Evolutionary conservation across 2,329 filamentous ascomycete genomes (phyloP).

Genomic region (Diaporthe sp.): DNA sequence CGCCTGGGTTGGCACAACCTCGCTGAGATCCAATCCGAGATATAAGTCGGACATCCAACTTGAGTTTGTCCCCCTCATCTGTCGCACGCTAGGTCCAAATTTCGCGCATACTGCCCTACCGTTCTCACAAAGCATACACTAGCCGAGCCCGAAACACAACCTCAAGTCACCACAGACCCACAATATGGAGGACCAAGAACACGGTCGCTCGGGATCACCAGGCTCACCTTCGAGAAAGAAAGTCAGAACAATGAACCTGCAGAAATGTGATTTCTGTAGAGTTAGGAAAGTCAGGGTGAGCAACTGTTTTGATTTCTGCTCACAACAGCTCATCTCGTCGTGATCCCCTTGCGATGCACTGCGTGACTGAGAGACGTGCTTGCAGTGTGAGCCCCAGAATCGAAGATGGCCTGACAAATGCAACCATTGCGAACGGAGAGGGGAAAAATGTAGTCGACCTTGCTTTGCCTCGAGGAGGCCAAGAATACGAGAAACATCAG

Average conservation of each 20-base stretch:
- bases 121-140: background rate
- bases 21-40: background rate
- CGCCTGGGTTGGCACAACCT: too few relatives aligned
- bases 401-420: background rate
- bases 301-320: too few relatives aligned
- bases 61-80: background rate
- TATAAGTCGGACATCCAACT: background rate
- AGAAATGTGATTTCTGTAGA: slow-evolving; percentile 1
- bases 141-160: background rate
- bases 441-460: slow-evolving; percentile 1
- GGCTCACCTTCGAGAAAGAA: background rate
- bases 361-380: background rate
- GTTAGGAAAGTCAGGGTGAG: background rate
- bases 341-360: too few relatives aligned
- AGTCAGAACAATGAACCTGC: background rate
- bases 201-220: too few relatives aligned
- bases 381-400: background rate
- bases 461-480: background rate
- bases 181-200: background rate
- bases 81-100: background rate
- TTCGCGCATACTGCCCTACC: too few relatives aligned
- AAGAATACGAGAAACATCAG: background rate
- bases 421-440: background rate
- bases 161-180: background rate
- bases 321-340: background rate